These are phyloP conservation scores for Hortaea werneckii DNA, from an alignment of 2,329 filamentous ascomycete genomes.

Conservation along the genomic window DNA sequence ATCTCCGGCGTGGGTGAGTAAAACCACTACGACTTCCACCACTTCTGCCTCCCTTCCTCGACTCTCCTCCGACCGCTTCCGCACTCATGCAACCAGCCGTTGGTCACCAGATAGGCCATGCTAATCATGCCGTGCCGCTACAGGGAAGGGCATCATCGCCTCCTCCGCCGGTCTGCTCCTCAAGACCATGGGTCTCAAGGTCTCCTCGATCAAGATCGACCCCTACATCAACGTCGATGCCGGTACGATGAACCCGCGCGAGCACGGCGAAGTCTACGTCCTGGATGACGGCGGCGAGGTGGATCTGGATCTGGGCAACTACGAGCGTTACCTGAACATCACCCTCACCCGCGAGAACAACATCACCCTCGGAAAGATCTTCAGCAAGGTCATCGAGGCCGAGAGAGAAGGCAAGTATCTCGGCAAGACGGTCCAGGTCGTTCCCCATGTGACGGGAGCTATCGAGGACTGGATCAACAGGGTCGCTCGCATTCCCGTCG, in stretches of 20 bases:
- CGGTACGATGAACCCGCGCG: conserved; percentile 59
- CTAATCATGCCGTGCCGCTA: not conserved
- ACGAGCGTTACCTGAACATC: conserved; percentile 72
- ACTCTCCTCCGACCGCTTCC: not conserved
- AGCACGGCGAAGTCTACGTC: conserved; percentile 85
- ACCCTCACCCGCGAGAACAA: conserved; percentile 80
- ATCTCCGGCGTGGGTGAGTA: conserved; percentile 45
- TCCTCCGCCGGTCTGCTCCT: conserved; percentile 64
- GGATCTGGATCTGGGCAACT: conserved; percentile 66
- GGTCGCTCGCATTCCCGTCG: conserved; percentile 75
- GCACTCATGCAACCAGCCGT: not conserved
- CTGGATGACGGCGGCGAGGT: conserved; percentile 72
- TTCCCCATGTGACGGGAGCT: conserved; percentile 82
- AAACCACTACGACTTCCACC: too few relatives aligned
- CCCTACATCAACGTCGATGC: conserved; percentile 69
- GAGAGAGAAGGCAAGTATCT: conserved; percentile 68
- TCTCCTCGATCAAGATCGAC: conserved; percentile 60
- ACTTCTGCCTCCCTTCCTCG: not conserved
- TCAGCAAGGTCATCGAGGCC: conserved; percentile 73
- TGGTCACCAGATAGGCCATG: not conserved
- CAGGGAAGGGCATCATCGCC: conserved; percentile 35
- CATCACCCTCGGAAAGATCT: conserved; percentile 96
- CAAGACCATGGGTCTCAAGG: conserved; percentile 69
- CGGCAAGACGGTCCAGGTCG: conserved; percentile 81
- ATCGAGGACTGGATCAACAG: conserved; percentile 90